Conservation (phyloP, 495 filamentous ascomycete species). For the Hypoxylon intermedium region DNA sequence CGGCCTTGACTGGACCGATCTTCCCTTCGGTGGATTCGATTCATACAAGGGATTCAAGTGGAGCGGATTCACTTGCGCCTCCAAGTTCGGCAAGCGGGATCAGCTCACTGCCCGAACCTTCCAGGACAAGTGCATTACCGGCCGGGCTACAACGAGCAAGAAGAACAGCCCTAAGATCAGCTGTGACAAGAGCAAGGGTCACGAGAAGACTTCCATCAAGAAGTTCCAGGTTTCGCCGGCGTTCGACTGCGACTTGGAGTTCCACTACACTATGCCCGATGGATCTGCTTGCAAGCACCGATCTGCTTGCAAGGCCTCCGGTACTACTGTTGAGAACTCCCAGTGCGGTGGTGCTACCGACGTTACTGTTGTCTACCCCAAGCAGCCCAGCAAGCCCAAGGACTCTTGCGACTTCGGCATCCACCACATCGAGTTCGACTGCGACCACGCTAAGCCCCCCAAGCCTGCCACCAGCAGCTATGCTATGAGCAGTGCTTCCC, state of each 20-base stretch:
- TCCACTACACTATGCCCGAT: conserved; percentile 84
- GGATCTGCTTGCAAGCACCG: conserved; percentile 79
- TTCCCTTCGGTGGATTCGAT: conserved; percentile 66
- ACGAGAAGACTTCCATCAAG: conserved; percentile 75
- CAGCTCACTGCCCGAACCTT: conserved; percentile 54
- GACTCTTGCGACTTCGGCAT: conserved; percentile 72
- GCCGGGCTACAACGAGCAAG: conserved; percentile 57
- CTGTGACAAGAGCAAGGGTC: conserved; percentile 54
- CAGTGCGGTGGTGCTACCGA: conserved; percentile 90
- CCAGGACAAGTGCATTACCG: conserved; percentile 70
- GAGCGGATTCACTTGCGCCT: conserved; percentile 70
- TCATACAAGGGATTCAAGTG: conserved; percentile 77
- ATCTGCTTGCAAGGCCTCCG: conserved; percentile 65
- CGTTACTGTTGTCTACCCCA: conserved; percentile 77
- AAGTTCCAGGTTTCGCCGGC: conserved; percentile 74
- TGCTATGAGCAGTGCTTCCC: conserved; percentile 32
- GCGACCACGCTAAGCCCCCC: conserved; percentile 60
- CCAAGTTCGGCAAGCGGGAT: conserved; percentile 60
- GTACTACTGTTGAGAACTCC: conserved; percentile 74
- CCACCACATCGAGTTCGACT: conserved; percentile 82
- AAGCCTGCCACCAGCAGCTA: conserved; percentile 42
- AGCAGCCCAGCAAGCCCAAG: conserved; percentile 58
- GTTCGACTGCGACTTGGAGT: conserved; percentile 77
- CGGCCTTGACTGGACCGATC: conserved; percentile 75
- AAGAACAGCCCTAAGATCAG: conserved; percentile 64